phyloP scores from a whole-genome alignment of 805 yeast species.

The Millerago galiae region DNA sequence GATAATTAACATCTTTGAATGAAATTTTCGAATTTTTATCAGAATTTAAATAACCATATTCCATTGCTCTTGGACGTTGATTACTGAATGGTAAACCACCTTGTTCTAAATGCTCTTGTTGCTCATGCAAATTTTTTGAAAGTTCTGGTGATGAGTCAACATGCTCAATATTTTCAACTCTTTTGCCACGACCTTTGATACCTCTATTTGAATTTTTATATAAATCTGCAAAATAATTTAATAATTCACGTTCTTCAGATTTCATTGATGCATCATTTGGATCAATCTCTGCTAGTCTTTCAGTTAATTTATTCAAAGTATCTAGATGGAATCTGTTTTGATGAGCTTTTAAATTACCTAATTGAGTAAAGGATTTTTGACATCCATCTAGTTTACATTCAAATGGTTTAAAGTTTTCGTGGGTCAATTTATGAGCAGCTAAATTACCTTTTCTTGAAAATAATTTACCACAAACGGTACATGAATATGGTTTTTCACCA shows the following conservation, averaged over 20 bases:
- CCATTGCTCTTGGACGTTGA: neutral
- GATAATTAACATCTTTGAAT: slow-evolving; percentile 22
- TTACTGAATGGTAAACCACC: neutral
- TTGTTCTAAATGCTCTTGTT: slow-evolving; percentile 1
- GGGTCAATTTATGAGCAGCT: slow-evolving; percentile 82
- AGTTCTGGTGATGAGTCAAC: neutral
- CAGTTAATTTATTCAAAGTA: slow-evolving; percentile 62
- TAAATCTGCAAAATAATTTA: slow-evolving; percentile 71
- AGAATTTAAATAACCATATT: neutral
- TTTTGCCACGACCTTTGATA: slow-evolving; percentile 83
- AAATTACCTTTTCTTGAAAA: slow-evolving; percentile 90
- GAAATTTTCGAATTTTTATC: slow-evolving; percentile 15
- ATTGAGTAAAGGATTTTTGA: slow-evolving; percentile 79
- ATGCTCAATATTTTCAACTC: slow-evolving; percentile 9
- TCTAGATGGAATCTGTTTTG: slow-evolving; percentile 83
- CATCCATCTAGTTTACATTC: slow-evolving; percentile 78
- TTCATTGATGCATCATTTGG: slow-evolving; percentile 46
- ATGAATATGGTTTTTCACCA: slow-evolving; percentile 85
- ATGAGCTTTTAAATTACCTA: slow-evolving; percentile 90
- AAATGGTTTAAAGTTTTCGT: slow-evolving; percentile 71
- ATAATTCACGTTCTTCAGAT: slow-evolving; percentile 55
- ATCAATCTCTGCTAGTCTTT: slow-evolving; percentile 56
- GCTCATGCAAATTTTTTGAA: slow-evolving; percentile 1
- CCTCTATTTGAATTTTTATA: slow-evolving; percentile 90
- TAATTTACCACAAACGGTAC: slow-evolving; percentile 67